phyloP scores from a whole-genome alignment of 805 yeast species.

The Wickerhamomyces chaumierensis region DNA sequence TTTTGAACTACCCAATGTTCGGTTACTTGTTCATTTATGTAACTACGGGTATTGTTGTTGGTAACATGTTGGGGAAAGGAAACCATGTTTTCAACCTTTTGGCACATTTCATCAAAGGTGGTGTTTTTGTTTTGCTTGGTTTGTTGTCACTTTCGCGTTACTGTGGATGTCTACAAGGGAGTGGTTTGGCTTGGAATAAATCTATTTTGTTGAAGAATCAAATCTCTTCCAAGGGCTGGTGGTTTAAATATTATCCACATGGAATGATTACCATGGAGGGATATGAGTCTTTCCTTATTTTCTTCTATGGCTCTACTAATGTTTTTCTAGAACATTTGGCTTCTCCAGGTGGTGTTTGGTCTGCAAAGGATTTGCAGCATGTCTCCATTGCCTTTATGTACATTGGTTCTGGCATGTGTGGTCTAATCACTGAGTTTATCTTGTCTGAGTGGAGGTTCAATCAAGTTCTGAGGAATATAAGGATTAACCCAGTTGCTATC shows the following conservation, averaged over 20 bases:
- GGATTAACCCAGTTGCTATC: conserved; percentile 17
- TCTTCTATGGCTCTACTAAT: conserved; percentile 84
- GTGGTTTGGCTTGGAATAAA: conserved; percentile 90
- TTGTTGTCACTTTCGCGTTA: conserved; percentile 74
- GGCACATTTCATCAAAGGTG: conserved; percentile 96
- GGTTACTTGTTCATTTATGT: conserved; percentile 47
- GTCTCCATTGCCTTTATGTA: conserved; percentile 85
- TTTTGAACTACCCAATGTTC: conserved; percentile 56
- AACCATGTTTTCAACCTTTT: conserved; percentile 62
- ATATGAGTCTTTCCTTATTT: conserved; percentile 67
- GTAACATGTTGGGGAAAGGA: conserved; percentile 60
- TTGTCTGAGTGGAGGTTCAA: conserved; percentile 49
- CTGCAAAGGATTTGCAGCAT: conserved; percentile 84
- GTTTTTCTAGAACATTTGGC: conserved; percentile 85
- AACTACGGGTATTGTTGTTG: conserved; percentile 46
- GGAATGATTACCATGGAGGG: conserved; percentile 72
- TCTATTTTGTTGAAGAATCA: conserved; percentile 19
- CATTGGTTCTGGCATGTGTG: conserved; percentile 88
- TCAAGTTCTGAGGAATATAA: conserved; percentile 23
- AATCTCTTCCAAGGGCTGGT: conserved; percentile 16
- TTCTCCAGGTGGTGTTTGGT: conserved; percentile 70
- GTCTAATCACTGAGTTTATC: conserved; percentile 67
- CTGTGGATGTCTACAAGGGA: conserved; percentile 63
- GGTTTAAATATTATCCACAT: conserved; percentile 22
- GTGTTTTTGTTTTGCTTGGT: conserved; percentile 73